These are phyloP conservation scores for Rhizophora mangle DNA, from an alignment of 345 rosid genomes.

Conservation along the genomic window DNA sequence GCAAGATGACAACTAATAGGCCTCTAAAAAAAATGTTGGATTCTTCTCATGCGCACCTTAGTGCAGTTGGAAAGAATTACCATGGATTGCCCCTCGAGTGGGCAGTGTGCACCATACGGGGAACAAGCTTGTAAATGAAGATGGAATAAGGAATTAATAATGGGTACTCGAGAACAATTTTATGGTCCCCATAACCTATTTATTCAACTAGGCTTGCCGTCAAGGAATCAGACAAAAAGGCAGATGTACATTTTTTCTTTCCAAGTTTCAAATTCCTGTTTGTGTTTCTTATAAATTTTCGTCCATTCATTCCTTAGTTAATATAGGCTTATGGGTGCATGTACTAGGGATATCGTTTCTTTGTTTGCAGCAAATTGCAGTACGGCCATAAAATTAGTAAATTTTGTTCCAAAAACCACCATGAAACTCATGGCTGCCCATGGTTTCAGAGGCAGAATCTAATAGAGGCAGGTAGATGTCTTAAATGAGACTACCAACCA, in stretches of 20 bases:
- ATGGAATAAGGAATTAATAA: neutral
- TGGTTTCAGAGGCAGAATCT: neutral
- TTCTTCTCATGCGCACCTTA: constrained; percentile 7
- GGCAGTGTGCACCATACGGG: neutral
- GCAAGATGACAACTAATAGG: constrained; percentile 5
- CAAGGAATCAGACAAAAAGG: too few species aligned
- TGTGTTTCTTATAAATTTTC: neutral
- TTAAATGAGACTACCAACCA: constrained; percentile 9
- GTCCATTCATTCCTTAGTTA: neutral
- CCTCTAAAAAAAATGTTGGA: constrained; percentile 1
- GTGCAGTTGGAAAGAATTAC: neutral
- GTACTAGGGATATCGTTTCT: neutral
- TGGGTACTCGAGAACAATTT: neutral
- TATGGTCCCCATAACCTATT: neutral
- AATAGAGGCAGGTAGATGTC: neutral
- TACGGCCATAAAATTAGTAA: neutral
- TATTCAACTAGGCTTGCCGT: neutral
- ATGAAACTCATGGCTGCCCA: neutral
- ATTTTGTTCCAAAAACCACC: neutral
- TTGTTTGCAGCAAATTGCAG: constrained; percentile 15
- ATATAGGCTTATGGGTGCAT: neutral
- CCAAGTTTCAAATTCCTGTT: neutral
- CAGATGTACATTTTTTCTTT: too few species aligned
- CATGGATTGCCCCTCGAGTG: neutral
- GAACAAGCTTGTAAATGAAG: neutral